A percentile compares a stretch with the other conserved stretches of the same genome.
These are phyloP conservation scores for Telopea speciosissima DNA, from an alignment of 177 flowering plant species.

Conservation along the genomic window DNA sequence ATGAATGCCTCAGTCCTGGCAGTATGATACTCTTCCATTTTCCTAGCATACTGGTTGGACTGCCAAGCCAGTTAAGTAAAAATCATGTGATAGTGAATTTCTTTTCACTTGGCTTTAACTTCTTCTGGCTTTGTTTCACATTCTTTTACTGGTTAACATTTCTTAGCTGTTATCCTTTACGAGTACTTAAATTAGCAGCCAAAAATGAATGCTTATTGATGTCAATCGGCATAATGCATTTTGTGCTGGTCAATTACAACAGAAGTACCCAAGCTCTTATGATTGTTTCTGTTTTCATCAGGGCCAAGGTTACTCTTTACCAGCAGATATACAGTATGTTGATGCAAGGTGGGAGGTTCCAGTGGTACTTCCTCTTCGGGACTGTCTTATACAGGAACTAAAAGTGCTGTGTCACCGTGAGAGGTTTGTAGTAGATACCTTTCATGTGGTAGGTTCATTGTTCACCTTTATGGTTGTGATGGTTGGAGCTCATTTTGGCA, in stretches of 20 bases:
- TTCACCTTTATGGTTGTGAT: slow-evolving; percentile 9
- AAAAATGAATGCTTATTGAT: neutral
- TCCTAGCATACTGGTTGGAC: neutral
- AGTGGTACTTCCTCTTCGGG: slow-evolving; percentile 89
- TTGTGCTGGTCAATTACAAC: neutral
- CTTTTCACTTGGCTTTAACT: neutral
- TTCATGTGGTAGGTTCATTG: neutral
- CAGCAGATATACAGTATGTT: slow-evolving; percentile 92
- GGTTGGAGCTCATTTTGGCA: slow-evolving; percentile 24
- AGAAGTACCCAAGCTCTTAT: slow-evolving; percentile 4
- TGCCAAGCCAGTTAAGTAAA: neutral
- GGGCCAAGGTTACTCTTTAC: slow-evolving; percentile 92
- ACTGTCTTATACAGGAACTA: slow-evolving; percentile 76
- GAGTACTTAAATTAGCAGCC: neutral
- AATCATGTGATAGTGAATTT: neutral
- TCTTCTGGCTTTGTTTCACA: neutral
- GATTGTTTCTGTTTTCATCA: slow-evolving; percentile 21
- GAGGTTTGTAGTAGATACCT: slow-evolving; percentile 38
- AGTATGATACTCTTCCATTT: too few species aligned
- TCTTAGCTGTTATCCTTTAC: neutral
- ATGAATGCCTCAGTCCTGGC: too few species aligned
- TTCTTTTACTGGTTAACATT: neutral
- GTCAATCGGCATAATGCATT: neutral
- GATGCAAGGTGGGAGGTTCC: slow-evolving; percentile 94
- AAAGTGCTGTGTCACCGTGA: slow-evolving; percentile 64